These are phyloP conservation scores for Secale cereale DNA, from an alignment of 176 grass and related monocot genomes.

Conservation along the genomic window DNA sequence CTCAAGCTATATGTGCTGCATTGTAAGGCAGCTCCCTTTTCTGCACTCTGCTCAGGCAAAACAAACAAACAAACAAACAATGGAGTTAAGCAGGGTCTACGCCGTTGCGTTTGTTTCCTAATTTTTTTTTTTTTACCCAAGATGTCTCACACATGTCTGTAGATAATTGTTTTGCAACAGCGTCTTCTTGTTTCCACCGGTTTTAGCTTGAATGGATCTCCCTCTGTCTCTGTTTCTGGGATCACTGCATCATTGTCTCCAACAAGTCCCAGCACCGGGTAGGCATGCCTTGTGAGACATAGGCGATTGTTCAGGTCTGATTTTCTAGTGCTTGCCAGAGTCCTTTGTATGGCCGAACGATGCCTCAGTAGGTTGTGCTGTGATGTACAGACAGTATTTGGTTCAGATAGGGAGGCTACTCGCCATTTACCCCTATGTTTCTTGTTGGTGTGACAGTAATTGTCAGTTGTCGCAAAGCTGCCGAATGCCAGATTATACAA, in stretches of 20 bases:
- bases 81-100: too few relatives aligned
- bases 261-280: not conserved
- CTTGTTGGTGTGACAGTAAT: not conserved
- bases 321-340: not conserved
- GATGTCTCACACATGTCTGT: too few relatives aligned
- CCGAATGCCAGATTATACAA: not conserved
- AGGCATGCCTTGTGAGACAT: not conserved
- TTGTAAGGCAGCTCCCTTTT: too few relatives aligned
- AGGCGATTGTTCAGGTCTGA: not conserved
- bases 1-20: too few relatives aligned
- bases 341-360: not conserved
- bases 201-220: not conserved
- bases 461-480: fast-evolving
- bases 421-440: not conserved
- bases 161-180: too few relatives aligned
- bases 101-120: too few relatives aligned
- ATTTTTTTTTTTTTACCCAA: too few relatives aligned
- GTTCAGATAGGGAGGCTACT: not conserved
- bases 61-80: too few relatives aligned
- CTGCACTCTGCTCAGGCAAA: too few relatives aligned
- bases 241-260: not conserved
- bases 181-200: not conserved
- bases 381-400: not conserved
- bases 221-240: not conserved
- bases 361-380: not conserved